A percentile compares a stretch with the other conserved stretches of the same genome.
Evolutionary conservation across 2,329 filamentous ascomycete species (phyloP).

Genomic region (Myriosclerotinia scirpicola): DNA sequence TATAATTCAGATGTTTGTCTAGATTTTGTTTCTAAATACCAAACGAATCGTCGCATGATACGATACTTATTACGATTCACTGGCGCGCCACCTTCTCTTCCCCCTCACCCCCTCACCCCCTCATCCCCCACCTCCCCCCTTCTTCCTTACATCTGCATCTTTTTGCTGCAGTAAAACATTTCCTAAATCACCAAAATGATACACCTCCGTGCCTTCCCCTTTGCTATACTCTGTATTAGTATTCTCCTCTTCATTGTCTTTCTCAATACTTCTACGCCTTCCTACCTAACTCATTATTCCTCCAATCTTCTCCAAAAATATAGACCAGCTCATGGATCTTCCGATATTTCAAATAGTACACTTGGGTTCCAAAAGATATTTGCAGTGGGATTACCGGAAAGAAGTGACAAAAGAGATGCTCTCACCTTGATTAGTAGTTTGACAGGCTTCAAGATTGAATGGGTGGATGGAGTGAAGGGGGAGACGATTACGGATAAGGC

Average conservation of each 20-base stretch:
- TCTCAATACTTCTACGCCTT: slow-evolving; percentile 19
- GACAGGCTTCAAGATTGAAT: slow-evolving; percentile 47
- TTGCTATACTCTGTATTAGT: not conserved
- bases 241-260: slow-evolving; percentile 20
- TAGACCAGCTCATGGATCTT: slow-evolving; percentile 3
- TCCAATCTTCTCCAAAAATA: slow-evolving; percentile 14
- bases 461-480: slow-evolving; percentile 46
- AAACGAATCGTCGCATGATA: not conserved
- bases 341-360: slow-evolving; percentile 1
- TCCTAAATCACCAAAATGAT: not conserved
- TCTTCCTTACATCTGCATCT: too few species aligned
- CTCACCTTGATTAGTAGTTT: slow-evolving; percentile 46
- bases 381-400: slow-evolving; percentile 48
- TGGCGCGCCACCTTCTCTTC: not conserved
- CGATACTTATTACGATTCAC: not conserved
- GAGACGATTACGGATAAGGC: slow-evolving; percentile 46
- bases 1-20: not conserved
- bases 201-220: slow-evolving; percentile 16
- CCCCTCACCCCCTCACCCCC: not conserved
- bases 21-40: not conserved
- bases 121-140: too few species aligned
- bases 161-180: not conserved
- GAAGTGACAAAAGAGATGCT: slow-evolving; percentile 52
- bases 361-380: slow-evolving; percentile 47
- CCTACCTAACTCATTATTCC: slow-evolving; percentile 14